Evolutionary conservation across 768 basidiomycete genomes (phyloP).

Genomic region (Termitomyces sp.): DNA sequence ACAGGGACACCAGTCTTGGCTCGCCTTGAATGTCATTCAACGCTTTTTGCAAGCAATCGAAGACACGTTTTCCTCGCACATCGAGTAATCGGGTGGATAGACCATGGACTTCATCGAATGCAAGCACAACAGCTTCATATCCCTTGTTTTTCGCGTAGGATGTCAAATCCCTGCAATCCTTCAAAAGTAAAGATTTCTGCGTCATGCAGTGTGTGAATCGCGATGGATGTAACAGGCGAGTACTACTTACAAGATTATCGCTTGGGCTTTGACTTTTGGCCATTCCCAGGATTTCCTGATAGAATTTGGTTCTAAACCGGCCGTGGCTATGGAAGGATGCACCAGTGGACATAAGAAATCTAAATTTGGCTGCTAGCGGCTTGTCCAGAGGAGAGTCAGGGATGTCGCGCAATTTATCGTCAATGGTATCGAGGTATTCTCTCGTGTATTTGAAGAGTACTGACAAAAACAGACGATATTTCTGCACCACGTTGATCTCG

Average conservation of each 20-base stretch:
- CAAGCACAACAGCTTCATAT: neutral
- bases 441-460: too few species aligned
- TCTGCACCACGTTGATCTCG: too few species aligned
- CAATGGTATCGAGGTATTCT: too few species aligned
- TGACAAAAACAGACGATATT: too few species aligned
- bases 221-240: neutral
- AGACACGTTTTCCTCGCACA: neutral
- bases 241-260: neutral
- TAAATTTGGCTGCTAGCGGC: too few species aligned
- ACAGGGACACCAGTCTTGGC: neutral
- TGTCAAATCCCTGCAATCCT: neutral
- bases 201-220: neutral
- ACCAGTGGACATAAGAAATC: too few species aligned
- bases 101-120: neutral
- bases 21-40: neutral
- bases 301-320: too few species aligned
- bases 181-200: neutral
- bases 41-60: neutral
- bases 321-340: too few species aligned
- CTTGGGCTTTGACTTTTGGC: too few species aligned
- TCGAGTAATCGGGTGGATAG: fast-evolving
- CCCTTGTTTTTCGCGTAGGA: neutral
- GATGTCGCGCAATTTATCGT: too few species aligned
- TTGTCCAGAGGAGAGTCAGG: too few species aligned
- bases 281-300: too few species aligned